Percentiles rank a stretch among this genome's conserved stretches.
These are phyloP conservation scores for Ceratorhiza oryzae-sativae DNA, from an alignment of 1,284 basidiomycete species.

Conservation along the genomic window DNA sequence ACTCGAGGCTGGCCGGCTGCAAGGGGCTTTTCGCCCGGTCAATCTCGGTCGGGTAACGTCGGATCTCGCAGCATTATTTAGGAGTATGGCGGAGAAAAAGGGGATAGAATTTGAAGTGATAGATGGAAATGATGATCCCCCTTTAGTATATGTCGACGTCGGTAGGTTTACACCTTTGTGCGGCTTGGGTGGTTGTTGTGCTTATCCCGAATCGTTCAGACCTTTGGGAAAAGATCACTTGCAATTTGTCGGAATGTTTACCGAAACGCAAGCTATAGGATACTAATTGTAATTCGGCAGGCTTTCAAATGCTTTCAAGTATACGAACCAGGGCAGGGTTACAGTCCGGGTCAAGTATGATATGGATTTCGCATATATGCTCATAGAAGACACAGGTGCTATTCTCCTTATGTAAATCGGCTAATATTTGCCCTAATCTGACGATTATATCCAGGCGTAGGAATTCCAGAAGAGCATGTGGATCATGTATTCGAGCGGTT, in stretches of 20 bases:
- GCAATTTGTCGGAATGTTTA: slow-evolving; percentile 12
- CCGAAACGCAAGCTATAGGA: too few relatives aligned
- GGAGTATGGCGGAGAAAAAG: slow-evolving; percentile 48
- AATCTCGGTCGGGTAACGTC: slow-evolving; percentile 46
- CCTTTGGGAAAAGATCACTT: slow-evolving; percentile 50
- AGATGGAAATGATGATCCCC: background rate
- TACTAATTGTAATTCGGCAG: slow-evolving; percentile 39
- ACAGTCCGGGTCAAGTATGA: slow-evolving; percentile 43
- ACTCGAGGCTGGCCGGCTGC: slow-evolving; percentile 23
- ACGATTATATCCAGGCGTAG: slow-evolving; percentile 43
- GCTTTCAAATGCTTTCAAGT: slow-evolving; percentile 49
- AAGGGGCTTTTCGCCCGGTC: slow-evolving; percentile 47
- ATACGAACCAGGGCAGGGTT: slow-evolving; percentile 45
- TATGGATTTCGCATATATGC: background rate
- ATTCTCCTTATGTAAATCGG: too few relatives aligned
- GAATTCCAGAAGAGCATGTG: slow-evolving; percentile 46
- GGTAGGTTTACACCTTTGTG: background rate
- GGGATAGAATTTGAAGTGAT: background rate
- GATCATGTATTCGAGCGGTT: slow-evolving; percentile 48
- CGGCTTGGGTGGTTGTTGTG: background rate
- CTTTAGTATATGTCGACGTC: slow-evolving; percentile 9
- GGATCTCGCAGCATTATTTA: slow-evolving; percentile 49
- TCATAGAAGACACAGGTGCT: slow-evolving; percentile 4
- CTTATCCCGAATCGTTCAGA: slow-evolving; percentile 40
- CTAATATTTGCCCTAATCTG: too few relatives aligned